Percentiles rank a stretch among this genome's conserved stretches.
Conservation (phyloP, 768 basidiomycete genomes). For the Podaxis mareebaensis region DNA sequence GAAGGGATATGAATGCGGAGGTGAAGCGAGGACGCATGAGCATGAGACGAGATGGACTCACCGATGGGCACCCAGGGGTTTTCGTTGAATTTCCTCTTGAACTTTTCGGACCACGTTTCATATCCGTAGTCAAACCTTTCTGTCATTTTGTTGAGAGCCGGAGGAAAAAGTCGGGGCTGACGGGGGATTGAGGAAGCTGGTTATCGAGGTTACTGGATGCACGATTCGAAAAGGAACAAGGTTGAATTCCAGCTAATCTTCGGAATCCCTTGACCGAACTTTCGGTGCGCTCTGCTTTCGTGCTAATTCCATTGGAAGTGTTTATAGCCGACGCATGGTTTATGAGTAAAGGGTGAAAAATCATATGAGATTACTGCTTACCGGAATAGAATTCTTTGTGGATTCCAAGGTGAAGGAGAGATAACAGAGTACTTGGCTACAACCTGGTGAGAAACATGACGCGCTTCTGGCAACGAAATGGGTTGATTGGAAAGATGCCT, state of each 20-base stretch:
- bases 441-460: neutral
- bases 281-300: neutral
- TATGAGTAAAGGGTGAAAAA: neutral
- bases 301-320: neutral
- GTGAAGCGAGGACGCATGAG: too few relatives aligned
- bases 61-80: slow-evolving; percentile 81
- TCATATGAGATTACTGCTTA: neutral
- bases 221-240: neutral
- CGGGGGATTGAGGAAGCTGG: neutral
- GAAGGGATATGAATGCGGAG: neutral
- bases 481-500: neutral
- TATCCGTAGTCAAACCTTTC: slow-evolving; percentile 12
- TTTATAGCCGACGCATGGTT: neutral
- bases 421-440: neutral
- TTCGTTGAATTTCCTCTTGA: slow-evolving; percentile 65
- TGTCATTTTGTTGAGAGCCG: neutral
- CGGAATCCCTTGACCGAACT: neutral
- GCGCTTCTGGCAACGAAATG: neutral
- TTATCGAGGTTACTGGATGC: neutral
- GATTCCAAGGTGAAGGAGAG: neutral
- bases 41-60: slow-evolving; percentile 32
- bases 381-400: neutral
- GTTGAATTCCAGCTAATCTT: neutral
- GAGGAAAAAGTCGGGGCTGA: neutral
- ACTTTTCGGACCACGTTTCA: slow-evolving; percentile 62